Base-by-base conservation (phyloP, 495 filamentous ascomycete species). In the Neurospora discreta region DNA sequence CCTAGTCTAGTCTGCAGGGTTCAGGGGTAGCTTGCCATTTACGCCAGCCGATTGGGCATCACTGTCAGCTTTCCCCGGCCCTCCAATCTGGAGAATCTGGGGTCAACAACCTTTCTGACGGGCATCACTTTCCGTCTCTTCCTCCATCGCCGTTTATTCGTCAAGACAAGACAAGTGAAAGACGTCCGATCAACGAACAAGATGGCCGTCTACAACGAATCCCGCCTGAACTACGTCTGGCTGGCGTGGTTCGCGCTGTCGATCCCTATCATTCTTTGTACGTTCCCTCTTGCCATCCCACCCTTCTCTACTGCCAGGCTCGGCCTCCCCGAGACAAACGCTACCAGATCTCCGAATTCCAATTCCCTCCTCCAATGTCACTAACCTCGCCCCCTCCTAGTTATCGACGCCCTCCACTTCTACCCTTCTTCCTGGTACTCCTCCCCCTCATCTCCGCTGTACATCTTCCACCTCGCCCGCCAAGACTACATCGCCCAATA, bases 221-320 rank as follows among this genome's bases (percentile, higher is more conserved):
- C 79, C 18, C 80, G 80, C 75, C 76, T 77, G 15, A 84, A 87
- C 74, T 80, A 90, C 30, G 71, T 87, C 39, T 94, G 93, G 82
- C 84, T 93, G 41, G 76, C 85, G 33, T 92, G 92, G 83, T 93
- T 94, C 77, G 73, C 82, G 72, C 85, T 89, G 38, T 89, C 91
- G 75, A 73, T 93, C 23, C 90, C 90, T 18, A 81, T 93, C 71
- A 87, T 91, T 71, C 86, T 91, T 76, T 81, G 91, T 92, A 81
- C 77, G 88, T 80, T 20, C 38, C 38, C 38, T 38, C 38, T 36
- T 36, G 3, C 4, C 6, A 36, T 36, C 33, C n/a, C n/a, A n/a
- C n/a, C n/a, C n/a, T n/a, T n/a, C n/a, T n/a, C n/a, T 5, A 5
- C 33, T 36, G 3, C 33, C 33, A 36, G 33, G 33, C 33, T 36